phyloP scores from a whole-genome alignment of 495 filamentous ascomycete genomes.

The Penicillium bialowiezense region DNA sequence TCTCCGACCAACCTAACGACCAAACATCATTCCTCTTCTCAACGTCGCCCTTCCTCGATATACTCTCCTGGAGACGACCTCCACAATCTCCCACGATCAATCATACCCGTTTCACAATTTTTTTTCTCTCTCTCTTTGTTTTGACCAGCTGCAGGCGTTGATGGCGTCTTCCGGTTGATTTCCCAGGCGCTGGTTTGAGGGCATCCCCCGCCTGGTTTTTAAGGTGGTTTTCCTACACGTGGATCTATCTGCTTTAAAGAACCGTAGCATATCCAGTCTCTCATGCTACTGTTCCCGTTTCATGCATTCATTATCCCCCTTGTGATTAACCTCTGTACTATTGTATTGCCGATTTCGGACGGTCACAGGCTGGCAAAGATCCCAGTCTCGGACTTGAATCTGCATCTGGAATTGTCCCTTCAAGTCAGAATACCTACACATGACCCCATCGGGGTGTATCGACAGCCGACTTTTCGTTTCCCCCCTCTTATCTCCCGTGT shows the following conservation, averaged over 20 bases:
- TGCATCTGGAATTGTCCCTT: background rate
- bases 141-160: slow-evolving; percentile 38
- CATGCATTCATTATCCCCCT: background rate
- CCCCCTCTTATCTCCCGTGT: background rate
- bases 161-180: slow-evolving; percentile 29
- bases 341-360: background rate
- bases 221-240: slow-evolving; percentile 8
- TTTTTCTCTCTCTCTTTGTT: slow-evolving; percentile 16
- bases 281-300: slow-evolving; percentile 3
- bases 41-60: background rate
- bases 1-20: slow-evolving; percentile 3
- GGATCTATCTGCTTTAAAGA: background rate
- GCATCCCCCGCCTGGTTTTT: slow-evolving; percentile 19
- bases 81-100: slow-evolving; percentile 16
- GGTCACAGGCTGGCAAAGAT: background rate
- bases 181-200: slow-evolving; percentile 33
- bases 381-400: background rate
- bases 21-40: slow-evolving; percentile 2
- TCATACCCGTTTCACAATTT: slow-evolving; percentile 11
- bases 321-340: slow-evolving; percentile 6
- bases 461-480: background rate
- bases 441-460: background rate
- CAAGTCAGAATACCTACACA: too few species aligned
- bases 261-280: slow-evolving; percentile 1
- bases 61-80: slow-evolving; percentile 9